Conservation (phyloP, 2,329 filamentous ascomycete species). For the Claviceps quebecensis region DNA sequence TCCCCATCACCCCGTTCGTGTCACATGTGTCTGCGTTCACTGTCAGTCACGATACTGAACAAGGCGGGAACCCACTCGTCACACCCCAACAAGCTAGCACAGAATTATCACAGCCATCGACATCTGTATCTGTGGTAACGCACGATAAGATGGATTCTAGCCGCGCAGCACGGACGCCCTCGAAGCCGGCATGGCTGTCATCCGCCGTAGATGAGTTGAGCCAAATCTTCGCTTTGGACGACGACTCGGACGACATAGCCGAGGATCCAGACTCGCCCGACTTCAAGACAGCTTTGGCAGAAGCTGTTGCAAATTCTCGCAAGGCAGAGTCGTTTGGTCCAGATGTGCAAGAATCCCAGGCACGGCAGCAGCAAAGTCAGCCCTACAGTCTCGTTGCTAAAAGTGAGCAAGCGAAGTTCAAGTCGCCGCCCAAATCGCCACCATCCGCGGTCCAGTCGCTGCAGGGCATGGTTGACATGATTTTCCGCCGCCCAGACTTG, state of each 20-base stretch:
- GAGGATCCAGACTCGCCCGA: not conserved
- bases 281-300: not conserved
- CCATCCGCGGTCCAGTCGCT: slow-evolving; percentile 11
- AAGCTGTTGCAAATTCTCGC: not conserved
- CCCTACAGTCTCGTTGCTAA: not conserved
- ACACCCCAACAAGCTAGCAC: not conserved
- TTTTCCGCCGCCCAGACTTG: slow-evolving; percentile 9
- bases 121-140: not conserved
- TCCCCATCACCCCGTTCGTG: slow-evolving; percentile 7
- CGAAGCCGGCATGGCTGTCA: not conserved
- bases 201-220: slow-evolving; percentile 9
- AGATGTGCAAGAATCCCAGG: not conserved
- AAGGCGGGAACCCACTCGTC: not conserved
- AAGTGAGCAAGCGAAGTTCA: slow-evolving; percentile 1
- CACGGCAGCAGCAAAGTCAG: not conserved
- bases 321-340: not conserved
- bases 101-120: not conserved
- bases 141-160: not conserved
- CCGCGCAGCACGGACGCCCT: not conserved
- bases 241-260: not conserved
- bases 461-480: slow-evolving; percentile 9
- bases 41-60: slow-evolving; percentile 7
- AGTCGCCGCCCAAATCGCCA: slow-evolving; percentile 5
- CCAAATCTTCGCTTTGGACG: slow-evolving; percentile 8
- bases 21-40: slow-evolving; percentile 6